Conservation (phyloP, 2,329 filamentous ascomycete species). For the Diaporthe amygdali region DNA sequence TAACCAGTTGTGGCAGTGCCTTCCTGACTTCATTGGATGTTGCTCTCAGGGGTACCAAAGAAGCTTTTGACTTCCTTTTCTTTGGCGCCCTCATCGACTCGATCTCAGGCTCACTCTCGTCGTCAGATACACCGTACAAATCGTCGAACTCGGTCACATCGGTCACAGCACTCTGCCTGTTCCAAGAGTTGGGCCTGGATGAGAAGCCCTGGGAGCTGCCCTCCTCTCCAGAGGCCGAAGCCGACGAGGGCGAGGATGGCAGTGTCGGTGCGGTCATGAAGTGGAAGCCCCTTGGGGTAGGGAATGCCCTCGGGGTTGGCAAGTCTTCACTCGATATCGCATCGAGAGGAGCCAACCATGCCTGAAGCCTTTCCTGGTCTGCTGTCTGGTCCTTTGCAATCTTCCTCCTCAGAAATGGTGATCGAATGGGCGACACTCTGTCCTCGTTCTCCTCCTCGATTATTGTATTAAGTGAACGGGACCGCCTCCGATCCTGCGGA, state of each 20-base stretch:
- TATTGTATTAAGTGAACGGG: constrained; percentile 67
- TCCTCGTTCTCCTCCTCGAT: constrained; percentile 61
- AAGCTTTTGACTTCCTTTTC: constrained; percentile 37
- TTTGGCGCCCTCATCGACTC: constrained; percentile 48
- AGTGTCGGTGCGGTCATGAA: constrained; percentile 68
- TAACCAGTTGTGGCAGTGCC: constrained; percentile 56
- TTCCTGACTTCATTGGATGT: constrained; percentile 40
- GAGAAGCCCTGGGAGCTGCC: constrained; percentile 49
- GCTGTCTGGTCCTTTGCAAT: constrained; percentile 31
- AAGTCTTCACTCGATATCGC: constrained; percentile 18
- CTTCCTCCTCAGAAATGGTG: constrained; percentile 34
- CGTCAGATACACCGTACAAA: constrained; percentile 84
- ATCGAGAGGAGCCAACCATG: constrained; percentile 64
- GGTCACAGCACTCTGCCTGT: constrained; percentile 65
- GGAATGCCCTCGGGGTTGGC: constrained; percentile 61
- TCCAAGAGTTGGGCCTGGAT: constrained; percentile 65
- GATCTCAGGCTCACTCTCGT: constrained; percentile 60
- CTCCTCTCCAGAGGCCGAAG: constrained; percentile 49
- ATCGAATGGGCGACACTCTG: constrained; percentile 28
- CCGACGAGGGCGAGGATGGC: constrained; percentile 64
- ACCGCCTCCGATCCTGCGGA: constrained; percentile 61
- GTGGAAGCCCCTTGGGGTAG: constrained; percentile 71
- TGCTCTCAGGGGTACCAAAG: constrained; percentile 26
- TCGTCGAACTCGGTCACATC: constrained; percentile 81
- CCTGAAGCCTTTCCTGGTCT: constrained; percentile 54